Base-by-base conservation (phyloP, 179 eudicot species). In the Amaranthus tricolor region DNA sequence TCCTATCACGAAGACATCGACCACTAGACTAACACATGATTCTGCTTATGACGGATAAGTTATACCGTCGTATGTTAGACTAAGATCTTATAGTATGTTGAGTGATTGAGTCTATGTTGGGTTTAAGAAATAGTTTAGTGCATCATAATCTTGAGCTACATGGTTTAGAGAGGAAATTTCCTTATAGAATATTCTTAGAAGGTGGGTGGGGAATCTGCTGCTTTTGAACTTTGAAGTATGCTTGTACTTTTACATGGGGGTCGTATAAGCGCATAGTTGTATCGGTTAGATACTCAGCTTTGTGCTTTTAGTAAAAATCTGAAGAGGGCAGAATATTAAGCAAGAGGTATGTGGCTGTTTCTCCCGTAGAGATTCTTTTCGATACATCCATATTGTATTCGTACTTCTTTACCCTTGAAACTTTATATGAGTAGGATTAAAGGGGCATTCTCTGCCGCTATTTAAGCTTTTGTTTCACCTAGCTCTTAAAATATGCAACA, bases 171-270 rank as follows among this genome's bases (percentile, higher is more conserved):
- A 56, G 78, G 74, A 64, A 51, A 50, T 68, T 31, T 56, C 62
- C 65, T 19, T 19, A 16, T 9, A 66, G 61, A 68, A 68, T 68
- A 31, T 68, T 68, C 50, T 53, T 47, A 66, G 70, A 20, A 59
- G 59, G 47, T 72, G 63, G 71, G 62, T 49, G 62, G 48, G 45
- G 75, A 79, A 79, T 64, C 67, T 68, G 6, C 45, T 72, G 68
- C 67, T 77, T 59, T 73, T 73, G 69, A 20, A 63, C 72, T 59
- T 73, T 73, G 69, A 20, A 63, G 58, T 58, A 63, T 70, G 78
- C 15, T 69, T 62, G 62, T 24, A 53, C 70, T 68, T 71, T 71
- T 31, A 31, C 40, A 21, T 56, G 54, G 68, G 79, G 17, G 11
- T 71, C 21, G 50, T 12, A 14, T 76, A 7, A 51, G 58, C n/a